Evolutionary conservation across 2,329 filamentous ascomycete genomes (phyloP).

Genomic region (Colletotrichum incanum): DNA sequence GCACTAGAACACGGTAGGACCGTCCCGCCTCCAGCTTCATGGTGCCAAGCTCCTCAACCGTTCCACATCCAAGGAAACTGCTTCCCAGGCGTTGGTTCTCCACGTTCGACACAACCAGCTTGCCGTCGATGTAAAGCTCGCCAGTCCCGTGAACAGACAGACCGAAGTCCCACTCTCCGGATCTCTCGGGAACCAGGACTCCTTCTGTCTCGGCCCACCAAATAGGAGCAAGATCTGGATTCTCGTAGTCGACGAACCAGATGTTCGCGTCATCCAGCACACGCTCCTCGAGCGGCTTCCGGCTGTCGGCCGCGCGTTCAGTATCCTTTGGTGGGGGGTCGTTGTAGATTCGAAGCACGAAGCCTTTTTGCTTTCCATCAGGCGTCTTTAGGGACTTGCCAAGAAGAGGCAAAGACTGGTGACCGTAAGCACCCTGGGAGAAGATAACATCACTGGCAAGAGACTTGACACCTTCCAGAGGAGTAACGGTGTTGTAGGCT

Average conservation of each 20-base stretch:
- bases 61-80: constrained; percentile 56
- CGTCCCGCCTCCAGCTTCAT: constrained; percentile 48
- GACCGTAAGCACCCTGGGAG: constrained; percentile 50
- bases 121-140: constrained; percentile 52
- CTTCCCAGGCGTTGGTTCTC: constrained; percentile 53
- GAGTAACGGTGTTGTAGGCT: constrained; percentile 51
- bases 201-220: constrained; percentile 48
- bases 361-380: constrained; percentile 45
- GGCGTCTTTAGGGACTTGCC: constrained; percentile 45
- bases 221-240: constrained; percentile 44
- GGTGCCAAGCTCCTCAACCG: constrained; percentile 50
- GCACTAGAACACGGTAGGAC: constrained; percentile 51
- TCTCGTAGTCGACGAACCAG: constrained; percentile 49
- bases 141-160: constrained; percentile 55
- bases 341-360: constrained; percentile 49
- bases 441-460: constrained; percentile 46
- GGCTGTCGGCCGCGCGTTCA: background rate
- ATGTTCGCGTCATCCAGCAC: constrained; percentile 46
- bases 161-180: constrained; percentile 51
- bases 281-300: constrained; percentile 45
- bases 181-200: constrained; percentile 44
- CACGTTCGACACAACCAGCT: constrained; percentile 52
- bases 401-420: constrained; percentile 53
- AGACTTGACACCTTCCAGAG: constrained; percentile 50
- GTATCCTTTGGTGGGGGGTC: constrained; percentile 39